Percentiles rank a stretch among this genome's conserved stretches.
These are phyloP conservation scores for Streptanthus diversifolius DNA, from an alignment of 345 rosid species.

Conservation along the genomic window DNA sequence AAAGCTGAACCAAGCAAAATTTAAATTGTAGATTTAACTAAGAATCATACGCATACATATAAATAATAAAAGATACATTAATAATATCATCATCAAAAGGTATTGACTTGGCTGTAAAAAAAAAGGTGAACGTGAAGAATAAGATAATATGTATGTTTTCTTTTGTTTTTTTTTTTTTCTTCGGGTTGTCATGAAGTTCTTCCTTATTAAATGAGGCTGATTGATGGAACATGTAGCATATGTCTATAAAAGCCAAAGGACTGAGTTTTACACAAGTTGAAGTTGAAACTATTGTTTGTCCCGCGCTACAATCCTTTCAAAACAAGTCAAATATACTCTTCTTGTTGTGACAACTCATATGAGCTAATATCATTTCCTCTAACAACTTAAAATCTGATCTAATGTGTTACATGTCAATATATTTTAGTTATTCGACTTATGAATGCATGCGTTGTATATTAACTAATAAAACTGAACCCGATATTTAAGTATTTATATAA, in stretches of 20 bases:
- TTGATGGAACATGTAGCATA: constrained; percentile 21
- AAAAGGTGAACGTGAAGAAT: neutral
- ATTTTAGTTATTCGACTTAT: neutral
- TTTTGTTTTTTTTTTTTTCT: neutral
- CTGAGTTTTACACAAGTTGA: neutral
- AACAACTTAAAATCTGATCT: neutral
- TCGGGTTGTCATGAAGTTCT: neutral
- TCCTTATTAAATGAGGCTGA: constrained; percentile 3
- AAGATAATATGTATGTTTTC: neutral
- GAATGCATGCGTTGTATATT: neutral
- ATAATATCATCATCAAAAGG: neutral
- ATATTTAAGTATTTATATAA: neutral
- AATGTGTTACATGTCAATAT: neutral
- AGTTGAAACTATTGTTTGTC: neutral
- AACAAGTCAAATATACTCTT: constrained; percentile 3
- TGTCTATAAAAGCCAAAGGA: constrained; percentile 1
- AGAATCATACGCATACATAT: neutral
- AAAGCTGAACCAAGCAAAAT: neutral
- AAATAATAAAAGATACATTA: neutral
- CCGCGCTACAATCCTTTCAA: neutral
- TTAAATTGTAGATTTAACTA: neutral
- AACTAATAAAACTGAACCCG: neutral
- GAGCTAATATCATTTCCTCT: neutral
- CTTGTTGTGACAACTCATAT: constrained; percentile 12
- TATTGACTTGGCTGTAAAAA: neutral